phyloP scores from a whole-genome alignment of 768 basidiomycete genomes.

The Collybiopsis luxurians region DNA sequence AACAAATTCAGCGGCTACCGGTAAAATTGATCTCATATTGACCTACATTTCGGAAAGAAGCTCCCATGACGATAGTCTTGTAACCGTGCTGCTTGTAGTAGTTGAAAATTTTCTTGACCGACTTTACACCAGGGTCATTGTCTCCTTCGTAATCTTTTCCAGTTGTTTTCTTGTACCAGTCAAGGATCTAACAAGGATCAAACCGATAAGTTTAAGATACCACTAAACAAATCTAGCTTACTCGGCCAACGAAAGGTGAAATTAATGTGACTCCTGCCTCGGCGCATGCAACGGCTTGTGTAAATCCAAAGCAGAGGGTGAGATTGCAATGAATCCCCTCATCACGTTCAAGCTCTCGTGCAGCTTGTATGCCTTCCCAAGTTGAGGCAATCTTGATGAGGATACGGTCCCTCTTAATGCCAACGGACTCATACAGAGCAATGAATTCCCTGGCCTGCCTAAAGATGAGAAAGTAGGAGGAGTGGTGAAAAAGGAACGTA shows the following conservation, averaged over 20 bases:
- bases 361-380: conserved; percentile 99
- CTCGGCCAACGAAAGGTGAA: conserved; percentile 98
- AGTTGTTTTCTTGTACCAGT: conserved; percentile 96
- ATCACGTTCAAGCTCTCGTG: conserved; percentile 90
- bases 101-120: conserved; percentile 97
- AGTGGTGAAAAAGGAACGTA: conserved; percentile 18
- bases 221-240: conserved; percentile 38
- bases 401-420: conserved; percentile 90
- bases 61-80: conserved; percentile 99
- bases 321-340: conserved; percentile 98
- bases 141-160: conserved; percentile 89
- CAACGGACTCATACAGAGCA: conserved; percentile 90
- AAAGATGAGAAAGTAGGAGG: no score
- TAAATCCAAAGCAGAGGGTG: conserved; percentile 98
- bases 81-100: conserved; percentile 99
- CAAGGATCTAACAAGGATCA: conserved; percentile 69
- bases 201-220: conserved; percentile 12
- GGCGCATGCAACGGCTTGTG: conserved; percentile 97
- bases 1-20: conserved; percentile 5
- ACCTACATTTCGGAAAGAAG: conserved; percentile 96
- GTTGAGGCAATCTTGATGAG: conserved; percentile 99
- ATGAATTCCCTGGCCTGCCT: conserved; percentile 80
- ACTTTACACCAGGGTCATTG: conserved; percentile 93
- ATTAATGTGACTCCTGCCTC: conserved; percentile 98
- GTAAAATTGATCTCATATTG: neutral